phyloP scores from a whole-genome alignment of 2,329 filamentous ascomycete genomes.

The Geoglossum cookeanum region DNA sequence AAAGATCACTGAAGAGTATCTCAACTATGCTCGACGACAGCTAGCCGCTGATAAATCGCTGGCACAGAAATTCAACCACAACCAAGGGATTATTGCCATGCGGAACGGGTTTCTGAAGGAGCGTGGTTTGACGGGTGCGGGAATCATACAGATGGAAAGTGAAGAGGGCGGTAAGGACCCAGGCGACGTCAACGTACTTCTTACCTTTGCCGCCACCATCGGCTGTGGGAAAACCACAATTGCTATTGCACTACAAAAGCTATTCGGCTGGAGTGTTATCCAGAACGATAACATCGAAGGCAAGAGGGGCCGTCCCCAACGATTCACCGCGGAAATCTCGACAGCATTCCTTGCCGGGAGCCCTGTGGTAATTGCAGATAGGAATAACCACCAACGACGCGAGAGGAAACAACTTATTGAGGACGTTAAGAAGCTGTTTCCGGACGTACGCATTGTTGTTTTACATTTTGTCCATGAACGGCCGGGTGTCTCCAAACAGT shows the following conservation, averaged over 20 bases:
- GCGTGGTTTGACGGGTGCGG: conserved; percentile 69
- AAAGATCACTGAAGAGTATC: conserved; percentile 79
- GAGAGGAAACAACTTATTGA: conserved; percentile 76
- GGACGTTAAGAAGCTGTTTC: conserved; percentile 46
- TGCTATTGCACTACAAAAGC: conserved; percentile 56
- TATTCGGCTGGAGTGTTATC: conserved; percentile 83
- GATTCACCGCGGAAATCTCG: conserved; percentile 55
- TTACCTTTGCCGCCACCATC: conserved; percentile 84
- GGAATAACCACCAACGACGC: conserved; percentile 80
- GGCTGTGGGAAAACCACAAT: conserved; percentile 95
- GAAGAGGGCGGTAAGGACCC: conserved; percentile 30
- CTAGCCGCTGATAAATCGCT: conserved; percentile 50
- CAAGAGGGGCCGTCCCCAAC: conserved; percentile 51
- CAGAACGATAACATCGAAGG: conserved; percentile 93
- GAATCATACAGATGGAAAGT: conserved; percentile 63
- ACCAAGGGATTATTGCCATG: conserved; percentile 87
- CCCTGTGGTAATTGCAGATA: conserved; percentile 69
- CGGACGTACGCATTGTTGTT: conserved; percentile 55
- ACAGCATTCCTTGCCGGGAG: conserved; percentile 38
- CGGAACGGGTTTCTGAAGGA: conserved; percentile 72
- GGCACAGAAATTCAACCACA: conserved; percentile 54
- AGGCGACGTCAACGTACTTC: conserved; percentile 50
- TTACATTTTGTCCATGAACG: conserved; percentile 70
- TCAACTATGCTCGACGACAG: conserved; percentile 58
- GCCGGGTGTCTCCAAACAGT: conserved; percentile 29